Evolutionary conservation across 1,284 basidiomycete genomes (phyloP).

Genomic region (Leccinum proximum): DNA sequence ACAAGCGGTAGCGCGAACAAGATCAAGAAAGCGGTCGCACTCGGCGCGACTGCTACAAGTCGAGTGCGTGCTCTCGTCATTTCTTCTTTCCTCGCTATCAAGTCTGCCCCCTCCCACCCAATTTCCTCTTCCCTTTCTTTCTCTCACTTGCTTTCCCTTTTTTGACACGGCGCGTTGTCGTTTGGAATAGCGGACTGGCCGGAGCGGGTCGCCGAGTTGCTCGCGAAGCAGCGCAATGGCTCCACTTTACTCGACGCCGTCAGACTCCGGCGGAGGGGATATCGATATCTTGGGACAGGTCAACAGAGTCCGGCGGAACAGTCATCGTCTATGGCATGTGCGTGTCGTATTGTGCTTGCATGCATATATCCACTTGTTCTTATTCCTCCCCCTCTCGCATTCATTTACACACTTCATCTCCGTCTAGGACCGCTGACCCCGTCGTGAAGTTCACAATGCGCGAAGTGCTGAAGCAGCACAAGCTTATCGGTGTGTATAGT

Average conservation of each 20-base stretch:
- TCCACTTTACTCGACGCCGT: conserved; percentile 58
- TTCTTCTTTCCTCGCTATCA: background rate
- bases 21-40: conserved; percentile 58
- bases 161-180: conserved; percentile 2
- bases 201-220: conserved; percentile 44
- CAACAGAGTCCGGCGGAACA: conserved; percentile 58
- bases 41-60: conserved; percentile 82
- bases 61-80: conserved; percentile 39
- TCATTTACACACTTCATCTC: too few relatives aligned
- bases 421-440: too few relatives aligned
- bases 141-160: background rate
- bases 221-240: conserved; percentile 36
- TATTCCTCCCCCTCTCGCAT: too few relatives aligned
- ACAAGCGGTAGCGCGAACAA: conserved; percentile 74
- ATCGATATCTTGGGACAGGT: conserved; percentile 60
- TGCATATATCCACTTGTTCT: conserved; percentile 26
- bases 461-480: too few relatives aligned
- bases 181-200: conserved; percentile 59
- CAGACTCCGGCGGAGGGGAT: conserved; percentile 73
- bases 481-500: too few relatives aligned
- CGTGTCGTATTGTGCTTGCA: conserved; percentile 23
- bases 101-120: background rate
- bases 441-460: too few relatives aligned
- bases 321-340: conserved; percentile 82
- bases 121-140: background rate